Conservation (phyloP, 1,284 basidiomycete genomes). For the Exsudoporus floridanus region DNA sequence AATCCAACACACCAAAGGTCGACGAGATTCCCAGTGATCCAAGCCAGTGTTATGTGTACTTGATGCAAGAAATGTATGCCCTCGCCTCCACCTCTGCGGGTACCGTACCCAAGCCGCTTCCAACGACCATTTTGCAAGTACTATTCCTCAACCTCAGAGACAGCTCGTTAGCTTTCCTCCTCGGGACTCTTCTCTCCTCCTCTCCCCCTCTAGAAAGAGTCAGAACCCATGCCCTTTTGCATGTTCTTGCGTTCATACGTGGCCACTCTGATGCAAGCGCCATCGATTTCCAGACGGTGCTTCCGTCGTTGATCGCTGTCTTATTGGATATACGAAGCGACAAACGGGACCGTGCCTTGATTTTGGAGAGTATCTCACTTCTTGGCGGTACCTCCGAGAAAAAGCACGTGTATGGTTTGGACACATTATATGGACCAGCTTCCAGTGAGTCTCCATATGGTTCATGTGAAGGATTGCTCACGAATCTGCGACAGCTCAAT, state of each 20-base stretch:
- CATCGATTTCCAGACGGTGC: slow-evolving; percentile 82
- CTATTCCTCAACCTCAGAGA: slow-evolving; percentile 72
- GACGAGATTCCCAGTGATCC: slow-evolving; percentile 22
- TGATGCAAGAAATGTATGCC: slow-evolving; percentile 62
- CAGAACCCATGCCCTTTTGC: slow-evolving; percentile 52
- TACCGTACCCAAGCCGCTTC: slow-evolving; percentile 44
- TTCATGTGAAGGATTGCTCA: slow-evolving; percentile 6
- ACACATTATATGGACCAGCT: slow-evolving; percentile 74
- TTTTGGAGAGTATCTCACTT: slow-evolving; percentile 61
- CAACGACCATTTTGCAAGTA: slow-evolving; percentile 56
- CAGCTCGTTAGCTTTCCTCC: slow-evolving; percentile 82
- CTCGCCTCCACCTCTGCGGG: slow-evolving; percentile 54
- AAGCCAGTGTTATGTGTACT: slow-evolving; percentile 47
- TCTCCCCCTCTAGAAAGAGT: slow-evolving; percentile 34
- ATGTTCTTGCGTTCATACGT: slow-evolving; percentile 77
- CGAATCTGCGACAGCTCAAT: slow-evolving; percentile 42
- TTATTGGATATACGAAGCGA: slow-evolving; percentile 55
- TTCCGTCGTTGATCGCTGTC: slow-evolving; percentile 76
- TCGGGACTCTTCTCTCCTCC: slow-evolving; percentile 55
- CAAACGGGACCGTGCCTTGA: slow-evolving; percentile 65
- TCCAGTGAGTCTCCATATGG: slow-evolving; percentile 49
- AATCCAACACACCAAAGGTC: slow-evolving; percentile 7
- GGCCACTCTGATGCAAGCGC: slow-evolving; percentile 62
- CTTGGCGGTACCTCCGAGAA: slow-evolving; percentile 44
- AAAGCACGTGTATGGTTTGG: slow-evolving; percentile 75